These are phyloP conservation scores for Russula sp. DNA, from an alignment of 768 basidiomycete species.

Conservation along the genomic window DNA sequence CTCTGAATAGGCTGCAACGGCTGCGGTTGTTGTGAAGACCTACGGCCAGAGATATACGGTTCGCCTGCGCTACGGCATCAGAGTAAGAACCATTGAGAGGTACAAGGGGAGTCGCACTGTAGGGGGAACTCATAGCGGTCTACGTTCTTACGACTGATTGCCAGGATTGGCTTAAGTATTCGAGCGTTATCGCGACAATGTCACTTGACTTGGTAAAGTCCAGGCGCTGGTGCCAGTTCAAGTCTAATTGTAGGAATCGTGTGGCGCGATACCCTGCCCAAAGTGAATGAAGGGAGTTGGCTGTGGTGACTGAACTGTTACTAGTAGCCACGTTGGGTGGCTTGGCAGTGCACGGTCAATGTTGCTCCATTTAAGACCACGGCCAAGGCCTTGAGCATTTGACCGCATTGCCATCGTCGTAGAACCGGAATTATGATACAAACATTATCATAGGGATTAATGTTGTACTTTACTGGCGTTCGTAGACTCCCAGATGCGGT, in stretches of 20 bases:
- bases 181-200: not conserved
- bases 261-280: constrained; percentile 5
- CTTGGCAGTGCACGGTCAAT: not conserved
- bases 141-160: not conserved
- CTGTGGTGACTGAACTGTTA: too few relatives aligned
- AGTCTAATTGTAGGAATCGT: not conserved
- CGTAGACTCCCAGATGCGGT: constrained; percentile 47
- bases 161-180: not conserved
- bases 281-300: constrained; percentile 4
- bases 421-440: not conserved
- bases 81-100: not conserved
- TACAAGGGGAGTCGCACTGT: not conserved
- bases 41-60: not conserved
- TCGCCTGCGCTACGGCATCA: not conserved
- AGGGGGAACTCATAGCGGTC: constrained; percentile 4
- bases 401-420: not conserved
- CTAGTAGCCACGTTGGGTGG: not conserved
- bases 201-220: not conserved
- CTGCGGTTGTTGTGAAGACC: not conserved
- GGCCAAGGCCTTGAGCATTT: not conserved
- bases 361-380: not conserved
- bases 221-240: not conserved
- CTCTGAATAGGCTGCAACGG: not conserved
- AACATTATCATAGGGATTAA: not conserved
- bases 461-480: constrained; percentile 26